Base-by-base conservation (phyloP, 305 asterid genomes). In the Vinca major region DNA sequence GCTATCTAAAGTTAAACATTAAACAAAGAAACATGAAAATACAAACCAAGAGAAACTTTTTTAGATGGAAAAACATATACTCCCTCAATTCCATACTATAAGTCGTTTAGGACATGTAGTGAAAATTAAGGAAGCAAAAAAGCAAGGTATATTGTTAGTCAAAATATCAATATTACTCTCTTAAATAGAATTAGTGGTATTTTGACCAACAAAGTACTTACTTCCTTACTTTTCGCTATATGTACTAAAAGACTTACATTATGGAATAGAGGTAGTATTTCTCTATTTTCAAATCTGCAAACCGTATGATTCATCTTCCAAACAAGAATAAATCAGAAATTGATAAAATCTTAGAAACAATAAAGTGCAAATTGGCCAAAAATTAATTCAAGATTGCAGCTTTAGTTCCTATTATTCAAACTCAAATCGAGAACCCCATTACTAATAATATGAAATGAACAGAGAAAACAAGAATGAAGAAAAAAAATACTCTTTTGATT, bases 401-500 rank as follows among this genome's bases (percentile, higher is more conserved):
- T 13, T 14, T 37, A 40, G 4, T 12, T 36, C 44, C 63, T n/a
- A 14, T 26, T 26, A 26, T 26, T 26, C 33, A 26, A 26, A 13
- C 48, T 37, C 13, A 37, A 61, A 16, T 61, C 26, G 45, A 61
- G 26, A 61, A 61, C 13, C 65, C 65, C 65, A 10, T 37, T 4
- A 2, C 26, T 37, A 11, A 21, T 2, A 16, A 2, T 60, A 14
- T 61, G 20, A 14, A 1, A 17, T 20, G 33, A 0, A 54, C n/a
- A 2, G 4, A 68, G 9, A 39, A 0, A 71, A 6, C n/a, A 36
- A 2, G 44, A 26, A 26, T 26, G 33, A 1, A 26, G 49, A 49
- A 17, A 56, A 4, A 41, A 7, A n/a, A 0, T 82, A 89, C 96
- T 87, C 82, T 83, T 80, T 80, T 80, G 68, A 89, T 83, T 70